Evolutionary conservation across 495 filamentous ascomycete genomes (phyloP).

Genomic region (Penicillium goetzii): DNA sequence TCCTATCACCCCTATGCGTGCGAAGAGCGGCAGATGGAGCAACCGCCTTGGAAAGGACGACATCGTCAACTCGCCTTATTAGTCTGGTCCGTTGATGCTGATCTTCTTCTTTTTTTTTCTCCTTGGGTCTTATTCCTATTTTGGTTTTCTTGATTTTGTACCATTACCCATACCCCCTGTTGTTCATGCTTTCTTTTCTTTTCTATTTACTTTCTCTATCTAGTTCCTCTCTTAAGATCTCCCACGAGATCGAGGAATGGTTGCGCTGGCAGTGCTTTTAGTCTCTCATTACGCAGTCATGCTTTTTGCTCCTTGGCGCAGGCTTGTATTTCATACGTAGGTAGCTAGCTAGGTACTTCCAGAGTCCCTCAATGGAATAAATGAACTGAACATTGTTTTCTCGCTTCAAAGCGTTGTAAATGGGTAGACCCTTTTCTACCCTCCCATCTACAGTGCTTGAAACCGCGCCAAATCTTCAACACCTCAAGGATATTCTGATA

Average conservation of each 20-base stretch:
- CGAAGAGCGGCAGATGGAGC: constrained; percentile 49
- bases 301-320: neutral
- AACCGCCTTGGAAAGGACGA: constrained; percentile 70
- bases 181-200: constrained; percentile 32
- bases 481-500: too few species aligned
- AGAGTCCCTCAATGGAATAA: neutral
- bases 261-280: neutral
- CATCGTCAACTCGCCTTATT: constrained; percentile 86
- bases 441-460: neutral
- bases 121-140: constrained; percentile 10
- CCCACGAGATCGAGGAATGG: neutral
- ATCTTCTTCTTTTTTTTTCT: constrained; percentile 11
- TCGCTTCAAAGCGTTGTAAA: neutral
- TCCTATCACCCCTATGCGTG: constrained; percentile 57
- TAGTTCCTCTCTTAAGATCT: neutral
- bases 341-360: constrained; percentile 13
- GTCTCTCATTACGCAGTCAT: neutral
- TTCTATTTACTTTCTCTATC: constrained; percentile 6
- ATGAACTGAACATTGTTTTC: neutral
- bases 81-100: constrained; percentile 24
- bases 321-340: constrained; percentile 7
- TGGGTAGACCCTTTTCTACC: neutral
- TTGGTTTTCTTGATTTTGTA: constrained; percentile 28
- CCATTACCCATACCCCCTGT: constrained; percentile 47
- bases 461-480: too few species aligned